These are phyloP conservation scores for Neofusicoccum umdonicola DNA, from an alignment of 2,329 filamentous ascomycete genomes.

Conservation along the genomic window DNA sequence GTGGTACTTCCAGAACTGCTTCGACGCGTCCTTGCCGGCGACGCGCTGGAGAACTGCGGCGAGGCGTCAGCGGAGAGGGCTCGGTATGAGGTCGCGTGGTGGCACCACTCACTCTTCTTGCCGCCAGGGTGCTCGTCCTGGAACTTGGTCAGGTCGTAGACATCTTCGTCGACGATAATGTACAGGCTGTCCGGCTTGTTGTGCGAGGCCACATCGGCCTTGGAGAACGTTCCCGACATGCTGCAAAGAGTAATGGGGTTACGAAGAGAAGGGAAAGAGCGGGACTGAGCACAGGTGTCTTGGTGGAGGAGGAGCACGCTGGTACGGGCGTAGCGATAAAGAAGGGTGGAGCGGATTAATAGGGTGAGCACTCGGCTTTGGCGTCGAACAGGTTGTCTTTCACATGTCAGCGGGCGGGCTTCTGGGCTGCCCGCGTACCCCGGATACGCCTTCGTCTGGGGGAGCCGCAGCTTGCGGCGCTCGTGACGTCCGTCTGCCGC, in stretches of 20 bases:
- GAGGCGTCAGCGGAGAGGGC: conserved; percentile 20
- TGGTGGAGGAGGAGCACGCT: not conserved
- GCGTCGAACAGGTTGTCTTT: conserved; percentile 1
- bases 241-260: not conserved
- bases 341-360: conserved; percentile 16
- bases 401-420: conserved; percentile 12
- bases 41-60: conserved; percentile 60
- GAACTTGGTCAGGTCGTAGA: conserved; percentile 83
- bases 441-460: conserved; percentile 14
- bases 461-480: conserved; percentile 10
- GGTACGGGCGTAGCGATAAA: conserved; percentile 11
- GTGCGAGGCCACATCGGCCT: conserved; percentile 84
- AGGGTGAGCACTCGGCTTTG: conserved; percentile 10
- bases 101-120: conserved; percentile 60
- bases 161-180: conserved; percentile 90
- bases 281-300: not conserved
- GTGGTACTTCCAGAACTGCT: conserved; percentile 68
- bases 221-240: conserved; percentile 87
- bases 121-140: conserved; percentile 60
- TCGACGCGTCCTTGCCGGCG: conserved; percentile 65
- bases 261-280: not conserved
- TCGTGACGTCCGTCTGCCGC: not conserved
- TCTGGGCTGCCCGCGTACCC: conserved; percentile 5
- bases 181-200: conserved; percentile 84
- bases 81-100: not conserved